Evolutionary conservation across 345 rosid species (phyloP).

Genomic region (Camelina sativa): DNA sequence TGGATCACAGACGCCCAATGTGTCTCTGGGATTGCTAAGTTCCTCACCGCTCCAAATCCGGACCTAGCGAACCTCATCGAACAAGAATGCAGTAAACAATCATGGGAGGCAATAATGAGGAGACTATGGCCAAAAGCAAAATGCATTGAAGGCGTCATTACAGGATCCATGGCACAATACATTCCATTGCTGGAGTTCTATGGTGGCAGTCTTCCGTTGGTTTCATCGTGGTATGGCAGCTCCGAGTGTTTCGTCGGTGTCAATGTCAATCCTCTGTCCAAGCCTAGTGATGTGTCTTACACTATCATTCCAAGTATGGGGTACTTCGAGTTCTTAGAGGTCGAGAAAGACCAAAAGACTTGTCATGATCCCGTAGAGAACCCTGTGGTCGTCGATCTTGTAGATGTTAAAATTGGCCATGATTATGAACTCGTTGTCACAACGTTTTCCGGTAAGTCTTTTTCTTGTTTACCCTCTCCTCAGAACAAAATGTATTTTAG

Average conservation of each 20-base stretch:
- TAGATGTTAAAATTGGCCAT: conserved; percentile 66
- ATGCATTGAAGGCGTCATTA: conserved; percentile 76
- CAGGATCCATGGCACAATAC: conserved; percentile 92
- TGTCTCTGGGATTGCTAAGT: conserved; percentile 46
- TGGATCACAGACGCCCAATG: conserved; percentile 77
- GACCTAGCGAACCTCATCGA: conserved; percentile 60
- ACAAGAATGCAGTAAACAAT: conserved; percentile 51
- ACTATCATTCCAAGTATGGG: conserved; percentile 84
- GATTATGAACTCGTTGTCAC: conserved; percentile 79
- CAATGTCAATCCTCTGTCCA: conserved; percentile 65
- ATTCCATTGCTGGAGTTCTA: conserved; percentile 72
- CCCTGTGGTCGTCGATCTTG: conserved; percentile 60
- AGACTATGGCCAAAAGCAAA: conserved; percentile 80
- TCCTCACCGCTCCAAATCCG: conserved; percentile 53
- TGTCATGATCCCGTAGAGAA: conserved; percentile 12
- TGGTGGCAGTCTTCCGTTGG: conserved; percentile 75
- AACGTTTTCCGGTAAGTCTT: conserved; percentile 67
- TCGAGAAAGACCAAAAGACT: conserved; percentile 51
- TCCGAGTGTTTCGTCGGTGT: conserved; percentile 87
- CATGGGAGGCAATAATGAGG: conserved; percentile 87
- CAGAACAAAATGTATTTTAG: neutral
- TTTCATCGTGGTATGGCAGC: conserved; percentile 78
- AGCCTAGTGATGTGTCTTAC: conserved; percentile 82
- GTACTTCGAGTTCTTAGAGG: conserved; percentile 78
- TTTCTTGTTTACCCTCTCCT: neutral